A percentile compares a stretch with the other conserved stretches of the same genome.
These are phyloP conservation scores for Cryptosporidium sp. DNA, from an alignment of 169 alveolate species.

Conservation along the genomic window DNA sequence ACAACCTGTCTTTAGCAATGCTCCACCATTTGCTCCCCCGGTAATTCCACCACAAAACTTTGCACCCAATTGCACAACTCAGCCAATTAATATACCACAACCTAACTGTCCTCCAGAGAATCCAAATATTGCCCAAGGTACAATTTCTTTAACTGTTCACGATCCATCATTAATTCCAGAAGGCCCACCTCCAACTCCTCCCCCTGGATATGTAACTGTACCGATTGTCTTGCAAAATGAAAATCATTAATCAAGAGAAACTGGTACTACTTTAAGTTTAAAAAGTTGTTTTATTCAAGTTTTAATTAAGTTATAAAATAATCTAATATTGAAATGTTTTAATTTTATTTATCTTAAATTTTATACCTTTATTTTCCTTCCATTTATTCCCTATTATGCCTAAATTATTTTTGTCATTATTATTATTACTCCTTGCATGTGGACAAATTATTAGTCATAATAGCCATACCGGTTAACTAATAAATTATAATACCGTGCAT, in stretches of 20 bases:
- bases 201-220: conserved; percentile 71
- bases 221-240: conserved; percentile 43
- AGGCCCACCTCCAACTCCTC: conserved; percentile 72
- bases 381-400: neutral
- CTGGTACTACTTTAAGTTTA: neutral
- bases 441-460: neutral
- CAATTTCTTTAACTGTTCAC: conserved; percentile 37
- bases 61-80: neutral
- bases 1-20: conserved; percentile 17
- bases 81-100: conserved; percentile 19
- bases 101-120: conserved; percentile 9
- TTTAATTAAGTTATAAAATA: neutral
- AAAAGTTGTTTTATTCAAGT: neutral
- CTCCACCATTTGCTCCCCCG: conserved; percentile 36
- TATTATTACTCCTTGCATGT: neutral
- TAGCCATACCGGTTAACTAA: neutral
- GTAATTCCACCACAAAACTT: conserved; percentile 6
- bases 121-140: conserved; percentile 53
- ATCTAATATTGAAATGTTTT: neutral
- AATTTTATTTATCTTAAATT: too few species aligned
- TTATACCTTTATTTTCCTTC: neutral
- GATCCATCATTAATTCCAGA: conserved; percentile 64
- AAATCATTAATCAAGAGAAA: neutral
- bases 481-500: conserved; percentile 10
- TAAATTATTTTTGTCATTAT: neutral